Base-by-base conservation (phyloP, 2,329 filamentous ascomycete genomes). In the Lizonia empirigonia region DNA sequence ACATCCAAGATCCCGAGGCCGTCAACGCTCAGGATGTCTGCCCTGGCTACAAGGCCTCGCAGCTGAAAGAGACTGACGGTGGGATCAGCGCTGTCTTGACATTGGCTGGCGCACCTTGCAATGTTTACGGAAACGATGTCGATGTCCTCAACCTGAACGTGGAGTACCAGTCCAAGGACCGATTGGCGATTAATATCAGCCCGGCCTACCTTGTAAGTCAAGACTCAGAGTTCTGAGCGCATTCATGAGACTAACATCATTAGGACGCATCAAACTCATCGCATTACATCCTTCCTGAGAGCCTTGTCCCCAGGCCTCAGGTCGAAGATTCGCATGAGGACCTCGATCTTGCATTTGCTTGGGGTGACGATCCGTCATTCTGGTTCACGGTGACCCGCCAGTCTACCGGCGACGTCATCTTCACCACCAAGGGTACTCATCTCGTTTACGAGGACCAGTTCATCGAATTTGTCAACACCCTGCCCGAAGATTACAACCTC, bases 391-490 rank as follows among this genome's bases (percentile, higher is more conserved):
- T 82, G 59, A 82, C 74, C 55, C 86, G 75, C 52, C 79, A 71
- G 71, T 87, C 73, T 42, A 85, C 67, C 70, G 84, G 82, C 0
- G 87, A 91, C 64, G 78, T 85, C 0, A 73, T 92, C 0, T 91
- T 91, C 67, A 81, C 82, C 9, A 91, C 88, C 0, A 73, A 77
- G 15, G 85, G 84, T 4, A 83, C 78, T 2, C 80, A 83, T 9
- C 72, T 92, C 12, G 83, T 92, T 0, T 92, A 84, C 62, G 87
- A 91, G 64, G 82, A 91, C 59, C 89, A 92, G 62, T 92, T 90
- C 69, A 82, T 91, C 33, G 89, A 91, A 62, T 87, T 92, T 58
- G 80, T 80, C 5, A 86, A 85, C 15, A 68, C 78, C 20, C 69
- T 91, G 12, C 88, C 88, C 0, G 79, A 87, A 51, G 81, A 88